Percentiles rank a stretch among this genome's conserved stretches.
Evolutionary conservation across 768 basidiomycete species (phyloP).

Genomic region (Coprinellus aureogranulatus): DNA sequence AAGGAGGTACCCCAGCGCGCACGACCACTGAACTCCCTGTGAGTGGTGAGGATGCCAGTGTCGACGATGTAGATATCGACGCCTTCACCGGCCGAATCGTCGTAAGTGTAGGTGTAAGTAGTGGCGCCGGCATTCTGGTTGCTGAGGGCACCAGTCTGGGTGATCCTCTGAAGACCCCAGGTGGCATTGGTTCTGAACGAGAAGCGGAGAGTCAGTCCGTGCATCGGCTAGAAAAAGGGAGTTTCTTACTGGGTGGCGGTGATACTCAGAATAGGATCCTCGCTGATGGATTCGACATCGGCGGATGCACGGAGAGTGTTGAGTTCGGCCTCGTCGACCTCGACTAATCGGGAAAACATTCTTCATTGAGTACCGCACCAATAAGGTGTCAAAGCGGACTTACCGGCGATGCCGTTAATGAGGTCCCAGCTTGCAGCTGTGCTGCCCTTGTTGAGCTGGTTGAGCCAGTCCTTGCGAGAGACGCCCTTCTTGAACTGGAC

Average conservation of each 20-base stretch:
- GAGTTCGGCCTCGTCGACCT: slow-evolving; percentile 17
- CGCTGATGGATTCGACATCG: slow-evolving; percentile 23
- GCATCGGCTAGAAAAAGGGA: too few species aligned
- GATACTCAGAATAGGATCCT: slow-evolving; percentile 26
- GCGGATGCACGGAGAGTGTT: slow-evolving; percentile 19
- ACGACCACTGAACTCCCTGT: slow-evolving; percentile 37
- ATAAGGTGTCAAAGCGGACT: neutral
- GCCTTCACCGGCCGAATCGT: slow-evolving; percentile 21
- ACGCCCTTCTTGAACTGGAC: slow-evolving; percentile 12
- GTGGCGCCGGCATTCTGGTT: slow-evolving; percentile 12
- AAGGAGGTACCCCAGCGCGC: slow-evolving; percentile 38
- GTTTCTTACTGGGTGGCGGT: slow-evolving; percentile 8
- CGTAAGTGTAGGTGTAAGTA: slow-evolving; percentile 22
- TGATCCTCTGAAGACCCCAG: slow-evolving; percentile 33
- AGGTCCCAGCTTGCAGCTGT: slow-evolving; percentile 8
- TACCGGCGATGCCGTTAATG: slow-evolving; percentile 16
- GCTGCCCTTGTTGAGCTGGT: neutral
- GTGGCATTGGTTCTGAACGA: slow-evolving; percentile 27
- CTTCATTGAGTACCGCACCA: slow-evolving; percentile 1
- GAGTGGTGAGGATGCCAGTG: slow-evolving; percentile 22
- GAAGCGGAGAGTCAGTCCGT: too few species aligned
- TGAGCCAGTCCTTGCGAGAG: neutral
- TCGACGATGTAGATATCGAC: slow-evolving; percentile 39
- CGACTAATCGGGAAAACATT: neutral
- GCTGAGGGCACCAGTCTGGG: slow-evolving; percentile 15